Evolutionary conservation across 306 rosid genomes (phyloP).

Genomic region (Macrotyloma uniflorum): DNA sequence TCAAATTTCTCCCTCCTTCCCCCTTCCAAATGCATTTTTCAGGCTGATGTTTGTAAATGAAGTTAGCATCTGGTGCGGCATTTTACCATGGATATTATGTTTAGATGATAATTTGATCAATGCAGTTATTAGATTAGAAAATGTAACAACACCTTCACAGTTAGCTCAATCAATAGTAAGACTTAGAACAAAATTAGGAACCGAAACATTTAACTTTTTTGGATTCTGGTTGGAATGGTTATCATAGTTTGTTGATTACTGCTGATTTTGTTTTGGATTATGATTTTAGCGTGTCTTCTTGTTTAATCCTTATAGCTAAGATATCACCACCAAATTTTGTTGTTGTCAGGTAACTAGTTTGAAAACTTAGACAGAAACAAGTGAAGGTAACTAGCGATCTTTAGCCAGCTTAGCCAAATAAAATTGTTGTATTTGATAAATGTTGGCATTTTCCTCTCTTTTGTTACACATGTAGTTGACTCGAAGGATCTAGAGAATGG

Average conservation of each 20-base stretch:
- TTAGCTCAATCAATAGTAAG: too few relatives aligned
- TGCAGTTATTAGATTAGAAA: neutral
- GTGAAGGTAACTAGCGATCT: constrained; percentile 43
- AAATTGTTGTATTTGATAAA: neutral
- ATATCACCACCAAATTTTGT: constrained; percentile 22
- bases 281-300: neutral
- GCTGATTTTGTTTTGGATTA: neutral
- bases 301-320: neutral
- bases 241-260: constrained; percentile 20
- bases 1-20: neutral
- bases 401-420: neutral
- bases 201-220: constrained; percentile 22
- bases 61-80: neutral
- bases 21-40: neutral
- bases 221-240: constrained; percentile 21
- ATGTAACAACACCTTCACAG: too few relatives aligned
- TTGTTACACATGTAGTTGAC: constrained; percentile 39
- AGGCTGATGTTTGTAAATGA: neutral
- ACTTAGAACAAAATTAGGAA: neutral
- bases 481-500: constrained; percentile 53
- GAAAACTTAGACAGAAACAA: constrained; percentile 35
- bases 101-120: neutral
- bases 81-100: neutral
- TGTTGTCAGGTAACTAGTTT: constrained; percentile 44
- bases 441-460: constrained; percentile 17